Conservation (phyloP, 2,329 filamentous ascomycete species). For the Zasmidium citrigriseum region DNA sequence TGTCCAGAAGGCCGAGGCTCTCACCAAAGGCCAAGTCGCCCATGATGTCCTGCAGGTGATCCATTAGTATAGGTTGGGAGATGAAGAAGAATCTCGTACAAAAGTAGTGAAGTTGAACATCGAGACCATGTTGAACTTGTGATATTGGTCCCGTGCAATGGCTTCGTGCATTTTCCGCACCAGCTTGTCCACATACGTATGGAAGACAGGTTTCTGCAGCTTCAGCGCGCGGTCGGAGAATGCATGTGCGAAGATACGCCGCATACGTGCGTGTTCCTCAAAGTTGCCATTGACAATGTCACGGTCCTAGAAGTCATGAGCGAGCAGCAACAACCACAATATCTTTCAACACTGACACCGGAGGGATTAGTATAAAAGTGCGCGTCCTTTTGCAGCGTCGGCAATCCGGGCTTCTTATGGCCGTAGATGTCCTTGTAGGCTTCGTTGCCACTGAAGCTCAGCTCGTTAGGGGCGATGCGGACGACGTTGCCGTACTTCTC, state of each 20-base stretch:
- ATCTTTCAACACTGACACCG: constrained; percentile 20
- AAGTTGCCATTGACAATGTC: constrained; percentile 11
- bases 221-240: constrained; percentile 34
- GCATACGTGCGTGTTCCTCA: constrained; percentile 12
- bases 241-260: constrained; percentile 18
- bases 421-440: constrained; percentile 48
- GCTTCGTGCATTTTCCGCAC: constrained; percentile 38
- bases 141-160: constrained; percentile 24
- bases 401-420: constrained; percentile 11
- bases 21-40: constrained; percentile 38
- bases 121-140: constrained; percentile 29
- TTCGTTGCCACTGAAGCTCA: constrained; percentile 43
- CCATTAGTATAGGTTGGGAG: too few relatives aligned
- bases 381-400: constrained; percentile 8
- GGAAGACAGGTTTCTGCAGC: constrained; percentile 40
- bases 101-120: constrained; percentile 35
- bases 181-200: constrained; percentile 42
- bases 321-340: constrained; percentile 23
- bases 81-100: too few relatives aligned
- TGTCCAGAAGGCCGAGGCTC: constrained; percentile 33
- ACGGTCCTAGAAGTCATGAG: constrained; percentile 28
- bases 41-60: constrained; percentile 18
- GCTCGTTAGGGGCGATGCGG: constrained; percentile 49
- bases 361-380: constrained; percentile 36
- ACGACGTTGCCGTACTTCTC: constrained; percentile 46